Percentiles rank a stretch among this genome's conserved stretches.
Conservation (phyloP, 2,329 filamentous ascomycete genomes). For the Ophiostoma novo-ulmi region DNA sequence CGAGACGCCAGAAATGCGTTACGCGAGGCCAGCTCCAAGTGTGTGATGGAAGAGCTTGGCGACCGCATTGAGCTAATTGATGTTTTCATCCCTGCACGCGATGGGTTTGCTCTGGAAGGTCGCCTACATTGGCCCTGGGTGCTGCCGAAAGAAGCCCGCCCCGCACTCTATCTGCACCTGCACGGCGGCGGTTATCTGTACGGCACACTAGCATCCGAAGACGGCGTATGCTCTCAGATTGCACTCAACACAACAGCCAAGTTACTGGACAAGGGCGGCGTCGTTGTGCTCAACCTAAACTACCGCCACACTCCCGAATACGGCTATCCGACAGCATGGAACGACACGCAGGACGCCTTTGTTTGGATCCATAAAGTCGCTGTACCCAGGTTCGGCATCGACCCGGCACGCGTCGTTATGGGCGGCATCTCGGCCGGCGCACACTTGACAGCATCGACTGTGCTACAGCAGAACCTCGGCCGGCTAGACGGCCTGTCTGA, state of each 20-base stretch:
- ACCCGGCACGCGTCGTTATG: constrained; percentile 35
- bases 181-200: constrained; percentile 42
- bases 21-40: constrained; percentile 34
- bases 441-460: constrained; percentile 20
- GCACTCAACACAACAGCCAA: constrained; percentile 34
- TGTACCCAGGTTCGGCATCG: constrained; percentile 27
- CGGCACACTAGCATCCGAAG: constrained; percentile 50
- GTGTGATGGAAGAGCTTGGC: constrained; percentile 31
- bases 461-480: constrained; percentile 22
- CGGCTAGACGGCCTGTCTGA: constrained; percentile 41
- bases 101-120: constrained; percentile 31
- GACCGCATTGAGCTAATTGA: constrained; percentile 36
- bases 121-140: constrained; percentile 32
- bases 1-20: constrained; percentile 32
- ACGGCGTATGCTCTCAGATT: constrained; percentile 46
- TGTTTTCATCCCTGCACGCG: constrained; percentile 29
- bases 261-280: constrained; percentile 30
- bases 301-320: constrained; percentile 56
- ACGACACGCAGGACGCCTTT: constrained; percentile 51
- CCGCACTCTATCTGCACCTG: constrained; percentile 26
- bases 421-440: constrained; percentile 39
- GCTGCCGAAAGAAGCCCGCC: constrained; percentile 48
- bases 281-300: constrained; percentile 40
- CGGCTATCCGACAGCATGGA: constrained; percentile 47
- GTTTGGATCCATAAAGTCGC: constrained; percentile 49